phyloP scores from a whole-genome alignment of 2,329 filamentous ascomycete species.

The Scytalidium lignicola region DNA sequence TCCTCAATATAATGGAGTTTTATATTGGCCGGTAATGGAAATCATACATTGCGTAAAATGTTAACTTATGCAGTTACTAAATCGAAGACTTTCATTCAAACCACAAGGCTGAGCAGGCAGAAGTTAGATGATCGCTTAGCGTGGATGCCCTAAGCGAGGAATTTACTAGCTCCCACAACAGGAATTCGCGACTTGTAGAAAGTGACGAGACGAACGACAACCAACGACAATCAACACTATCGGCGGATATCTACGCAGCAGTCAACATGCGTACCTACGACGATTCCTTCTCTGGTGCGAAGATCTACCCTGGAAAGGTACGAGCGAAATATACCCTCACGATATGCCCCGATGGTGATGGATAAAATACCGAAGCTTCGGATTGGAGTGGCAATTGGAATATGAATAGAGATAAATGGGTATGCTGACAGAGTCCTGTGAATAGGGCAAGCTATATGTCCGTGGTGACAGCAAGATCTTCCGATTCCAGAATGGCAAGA shows the following conservation, averaged over 20 bases:
- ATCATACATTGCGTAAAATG: no score
- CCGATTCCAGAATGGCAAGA: constrained; percentile 99
- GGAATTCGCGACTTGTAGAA: constrained; percentile 10
- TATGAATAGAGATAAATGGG: constrained; percentile 1
- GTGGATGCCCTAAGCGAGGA: constrained; percentile 3
- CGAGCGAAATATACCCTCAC: constrained; percentile 27
- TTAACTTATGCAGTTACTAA: neutral
- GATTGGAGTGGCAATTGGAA: neutral
- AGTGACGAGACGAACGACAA: constrained; percentile 13
- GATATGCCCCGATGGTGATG: constrained; percentile 1
- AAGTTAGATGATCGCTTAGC: constrained; percentile 7
- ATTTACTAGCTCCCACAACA: neutral
- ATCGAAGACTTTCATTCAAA: neutral
- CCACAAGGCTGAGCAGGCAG: neutral
- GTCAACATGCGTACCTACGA: constrained; percentile 50
- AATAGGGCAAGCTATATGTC: constrained; percentile 97
- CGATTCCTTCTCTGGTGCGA: constrained; percentile 71
- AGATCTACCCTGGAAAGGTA: constrained; percentile 79
- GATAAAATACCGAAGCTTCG: neutral
- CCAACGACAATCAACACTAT: constrained; percentile 21
- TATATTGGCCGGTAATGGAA: no score
- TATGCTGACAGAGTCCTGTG: constrained; percentile 19
- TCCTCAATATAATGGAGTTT: no score
- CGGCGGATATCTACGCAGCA: constrained; percentile 20
- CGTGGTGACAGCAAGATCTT: constrained; percentile 99